phyloP scores from a whole-genome alignment of 2,329 filamentous ascomycete species.

The Blumeriella jaapii region DNA sequence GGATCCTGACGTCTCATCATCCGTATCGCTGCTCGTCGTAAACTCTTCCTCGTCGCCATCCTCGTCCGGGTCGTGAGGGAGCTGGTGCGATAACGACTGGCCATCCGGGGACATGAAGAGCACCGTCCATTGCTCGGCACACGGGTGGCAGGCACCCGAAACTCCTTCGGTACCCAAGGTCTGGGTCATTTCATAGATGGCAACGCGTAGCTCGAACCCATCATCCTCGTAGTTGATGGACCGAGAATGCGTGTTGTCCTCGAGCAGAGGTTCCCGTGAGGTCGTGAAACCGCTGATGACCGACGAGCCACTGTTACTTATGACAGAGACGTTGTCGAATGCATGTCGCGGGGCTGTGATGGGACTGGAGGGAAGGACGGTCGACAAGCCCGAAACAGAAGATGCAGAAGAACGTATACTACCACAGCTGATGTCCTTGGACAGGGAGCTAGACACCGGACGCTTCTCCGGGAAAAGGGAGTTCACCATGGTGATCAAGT shows the following conservation, averaged over 20 bases:
- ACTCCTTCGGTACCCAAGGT: slow-evolving; percentile 51
- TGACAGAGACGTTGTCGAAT: slow-evolving; percentile 56
- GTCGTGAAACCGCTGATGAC: slow-evolving; percentile 59
- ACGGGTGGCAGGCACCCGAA: slow-evolving; percentile 63
- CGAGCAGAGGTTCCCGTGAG: slow-evolving; percentile 50
- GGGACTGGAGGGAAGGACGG: slow-evolving; percentile 55
- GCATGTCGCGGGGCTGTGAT: slow-evolving; percentile 41
- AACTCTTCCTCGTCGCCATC: slow-evolving; percentile 55
- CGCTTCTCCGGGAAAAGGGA: slow-evolving; percentile 69
- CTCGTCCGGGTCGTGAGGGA: slow-evolving; percentile 60
- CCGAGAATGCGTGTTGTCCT: slow-evolving; percentile 38
- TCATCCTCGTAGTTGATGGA: slow-evolving; percentile 49
- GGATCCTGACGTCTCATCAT: slow-evolving; percentile 44
- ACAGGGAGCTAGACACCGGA: slow-evolving; percentile 43
- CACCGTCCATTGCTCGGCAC: slow-evolving; percentile 72
- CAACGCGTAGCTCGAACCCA: slow-evolving; percentile 51
- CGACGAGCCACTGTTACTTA: slow-evolving; percentile 63
- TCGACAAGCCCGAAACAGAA: slow-evolving; percentile 57
- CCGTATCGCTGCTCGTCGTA: slow-evolving; percentile 47
- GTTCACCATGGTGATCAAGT: slow-evolving; percentile 70
- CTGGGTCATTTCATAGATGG: slow-evolving; percentile 60
- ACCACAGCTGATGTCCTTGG: slow-evolving; percentile 40
- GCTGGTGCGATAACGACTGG: slow-evolving; percentile 54
- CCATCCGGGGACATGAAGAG: slow-evolving; percentile 68
- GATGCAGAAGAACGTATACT: slow-evolving; percentile 55